Base-by-base conservation (phyloP, 192 early-diverging fungal species). In the Blastocladiella britannica region DNA sequence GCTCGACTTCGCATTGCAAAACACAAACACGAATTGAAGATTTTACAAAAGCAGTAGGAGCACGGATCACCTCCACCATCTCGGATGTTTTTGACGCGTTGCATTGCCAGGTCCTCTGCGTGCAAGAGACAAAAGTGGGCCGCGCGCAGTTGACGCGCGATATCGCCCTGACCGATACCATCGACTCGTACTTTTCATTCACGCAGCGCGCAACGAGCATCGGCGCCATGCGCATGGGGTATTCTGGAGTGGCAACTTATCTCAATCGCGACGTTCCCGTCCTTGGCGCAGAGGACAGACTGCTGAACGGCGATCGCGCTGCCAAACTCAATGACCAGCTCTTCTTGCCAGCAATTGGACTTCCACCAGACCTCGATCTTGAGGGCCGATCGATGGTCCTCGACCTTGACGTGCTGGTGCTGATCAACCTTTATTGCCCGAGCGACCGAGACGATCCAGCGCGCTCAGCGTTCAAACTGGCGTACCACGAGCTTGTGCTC, bases 51-150 rank as follows among this genome's bases (percentile, higher is more conserved):
- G 8, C 57, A 3, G 53, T 66, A 28, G 55, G 66, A 37, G 24
- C 62, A 7, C 26, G 62, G 5, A 15, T 53, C 6, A 55, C 56
- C 29, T 62, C 55, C 56, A 57, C 63, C 31, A 55, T 59, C 24
- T 65, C 47, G 57, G 57, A 31, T 20, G 55, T 26, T 20, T 30
- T 51, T 29, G 25, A 25, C 23, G 37, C 51, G 15, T 54, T 82
- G 3, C 60, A 63, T 24, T 62, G 73, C 15, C 79, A 83, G 58
- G 74, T 82, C 31, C 69, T 77, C 51, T 86, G 88, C 59, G 67
- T 88, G 18, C 88, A 90, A 60, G 88, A 90, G 70, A 76, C 78
- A 57, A 90, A 87, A 63, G 70, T 76, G 47, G 68, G 74, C 4
- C 65, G 76, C 2, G 62, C 69, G 8, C 75, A 75, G 54, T 62